Conservation (phyloP, 331 rosid species). For the Arachis monticola region DNA sequence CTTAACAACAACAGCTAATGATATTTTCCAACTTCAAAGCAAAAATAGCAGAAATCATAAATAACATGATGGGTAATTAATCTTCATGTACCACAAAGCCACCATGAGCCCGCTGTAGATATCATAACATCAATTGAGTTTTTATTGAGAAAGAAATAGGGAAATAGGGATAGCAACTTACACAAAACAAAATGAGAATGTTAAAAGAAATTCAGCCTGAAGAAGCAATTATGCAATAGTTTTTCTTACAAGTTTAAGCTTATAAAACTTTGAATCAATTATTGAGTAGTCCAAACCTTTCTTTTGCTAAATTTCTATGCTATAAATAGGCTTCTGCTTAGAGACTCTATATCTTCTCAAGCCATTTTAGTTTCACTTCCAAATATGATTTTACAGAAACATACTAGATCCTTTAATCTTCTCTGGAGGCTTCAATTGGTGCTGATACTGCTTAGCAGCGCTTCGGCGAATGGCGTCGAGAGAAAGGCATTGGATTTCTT, state of each 20-base stretch:
- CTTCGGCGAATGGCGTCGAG: constrained; percentile 49
- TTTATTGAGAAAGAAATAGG: constrained; percentile 22
- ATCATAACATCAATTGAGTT: constrained; percentile 19
- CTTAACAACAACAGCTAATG: constrained; percentile 5
- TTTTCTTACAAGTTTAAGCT: constrained; percentile 57
- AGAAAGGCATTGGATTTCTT: constrained; percentile 54
- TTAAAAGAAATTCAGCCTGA: constrained; percentile 49
- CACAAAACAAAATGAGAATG: constrained; percentile 33
- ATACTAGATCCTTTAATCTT: constrained; percentile 23
- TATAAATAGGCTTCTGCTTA: constrained; percentile 41
- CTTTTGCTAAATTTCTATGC: constrained; percentile 20
- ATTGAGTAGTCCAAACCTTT: constrained; percentile 14
- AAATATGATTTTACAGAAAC: constrained; percentile 45
- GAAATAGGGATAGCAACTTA: constrained; percentile 22
- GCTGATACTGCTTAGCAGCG: constrained; percentile 33
- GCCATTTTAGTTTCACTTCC: constrained; percentile 32
- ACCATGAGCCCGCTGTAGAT: constrained; percentile 8
- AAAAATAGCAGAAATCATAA: constrained; percentile 1
- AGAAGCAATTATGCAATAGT: constrained; percentile 3
- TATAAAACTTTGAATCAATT: constrained; percentile 32
- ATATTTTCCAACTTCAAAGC: constrained; percentile 14
- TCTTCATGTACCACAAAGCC: constrained; percentile 35
- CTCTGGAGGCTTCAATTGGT: constrained; percentile 43
- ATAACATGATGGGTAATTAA: constrained; percentile 12
- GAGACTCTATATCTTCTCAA: constrained; percentile 27